These are phyloP conservation scores for Neurospora crassa DNA, from an alignment of 2,329 filamentous ascomycete genomes.

Conservation along the genomic window DNA sequence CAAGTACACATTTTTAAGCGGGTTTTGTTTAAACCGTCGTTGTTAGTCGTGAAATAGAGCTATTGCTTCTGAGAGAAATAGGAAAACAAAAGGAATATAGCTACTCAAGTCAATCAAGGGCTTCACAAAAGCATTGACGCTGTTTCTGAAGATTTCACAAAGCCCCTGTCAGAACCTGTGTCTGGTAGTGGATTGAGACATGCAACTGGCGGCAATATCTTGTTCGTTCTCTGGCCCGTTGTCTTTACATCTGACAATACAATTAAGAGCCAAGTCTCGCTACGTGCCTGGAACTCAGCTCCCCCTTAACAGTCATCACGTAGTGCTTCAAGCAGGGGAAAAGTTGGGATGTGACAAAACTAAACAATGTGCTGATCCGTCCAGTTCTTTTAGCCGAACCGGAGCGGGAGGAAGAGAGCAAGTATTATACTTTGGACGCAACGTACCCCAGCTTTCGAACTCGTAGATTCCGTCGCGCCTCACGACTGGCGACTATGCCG, in stretches of 20 bases:
- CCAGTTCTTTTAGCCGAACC: slow-evolving; percentile 10
- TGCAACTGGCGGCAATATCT: background rate
- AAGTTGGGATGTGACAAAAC: background rate
- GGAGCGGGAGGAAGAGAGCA: background rate
- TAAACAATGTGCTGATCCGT: background rate
- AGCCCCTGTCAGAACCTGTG: background rate
- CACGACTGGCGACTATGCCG: slow-evolving; percentile 2
- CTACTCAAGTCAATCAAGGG: background rate
- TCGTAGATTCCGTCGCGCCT: background rate
- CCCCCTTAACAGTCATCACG: background rate
- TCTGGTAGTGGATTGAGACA: background rate
- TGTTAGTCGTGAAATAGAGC: background rate
- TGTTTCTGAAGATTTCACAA: background rate
- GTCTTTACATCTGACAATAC: background rate
- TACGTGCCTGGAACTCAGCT: background rate
- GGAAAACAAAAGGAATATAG: background rate
- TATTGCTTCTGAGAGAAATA: background rate
- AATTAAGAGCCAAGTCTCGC: background rate
- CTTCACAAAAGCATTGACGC: background rate
- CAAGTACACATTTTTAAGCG: background rate
- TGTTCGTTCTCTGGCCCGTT: background rate
- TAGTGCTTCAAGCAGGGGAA: background rate
- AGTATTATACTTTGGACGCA: background rate
- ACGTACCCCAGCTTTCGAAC: slow-evolving; percentile 1
- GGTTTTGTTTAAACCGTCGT: background rate